Percentiles rank a stretch among this genome's conserved stretches.
Evolutionary conservation across 1,284 basidiomycete species (phyloP).

Genomic region (Cryptococcus depauperatus): DNA sequence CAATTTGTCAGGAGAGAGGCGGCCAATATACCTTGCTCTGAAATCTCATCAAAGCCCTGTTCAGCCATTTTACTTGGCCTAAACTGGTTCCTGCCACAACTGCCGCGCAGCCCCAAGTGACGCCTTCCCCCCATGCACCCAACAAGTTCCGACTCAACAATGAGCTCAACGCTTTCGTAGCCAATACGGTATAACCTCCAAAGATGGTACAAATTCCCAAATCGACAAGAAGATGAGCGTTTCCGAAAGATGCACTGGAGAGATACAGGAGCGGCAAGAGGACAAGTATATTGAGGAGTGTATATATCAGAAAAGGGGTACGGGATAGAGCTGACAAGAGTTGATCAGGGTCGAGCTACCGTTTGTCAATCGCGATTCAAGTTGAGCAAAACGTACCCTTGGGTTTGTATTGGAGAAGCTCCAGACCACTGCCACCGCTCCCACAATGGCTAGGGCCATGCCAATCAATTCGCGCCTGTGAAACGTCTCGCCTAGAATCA

Average conservation of each 20-base stretch:
- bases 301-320: conserved; percentile 65
- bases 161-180: conserved; percentile 86
- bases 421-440: conserved; percentile 86
- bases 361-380: neutral
- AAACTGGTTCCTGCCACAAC: conserved; percentile 73
- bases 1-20: too few species aligned
- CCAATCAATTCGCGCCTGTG: conserved; percentile 73
- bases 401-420: conserved; percentile 62
- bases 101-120: conserved; percentile 65
- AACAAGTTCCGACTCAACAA: conserved; percentile 69
- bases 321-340: conserved; percentile 63
- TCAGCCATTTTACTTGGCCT: conserved; percentile 84
- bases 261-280: conserved; percentile 54
- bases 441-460: conserved; percentile 69
- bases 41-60: conserved; percentile 79
- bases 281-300: conserved; percentile 54
- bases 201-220: conserved; percentile 53
- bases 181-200: conserved; percentile 90
- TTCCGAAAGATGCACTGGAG: conserved; percentile 59
- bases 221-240: conserved; percentile 70
- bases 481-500: conserved; percentile 55
- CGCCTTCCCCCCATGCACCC: conserved; percentile 63
- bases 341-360: conserved; percentile 54
- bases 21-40: conserved; percentile 60
- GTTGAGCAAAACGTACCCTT: conserved; percentile 46